Evolutionary conservation across 2,329 filamentous ascomycete genomes (phyloP), one percentile per base, ranked within the genome.

Genomic region (Cylindrodendrum hubeiense): DNA sequence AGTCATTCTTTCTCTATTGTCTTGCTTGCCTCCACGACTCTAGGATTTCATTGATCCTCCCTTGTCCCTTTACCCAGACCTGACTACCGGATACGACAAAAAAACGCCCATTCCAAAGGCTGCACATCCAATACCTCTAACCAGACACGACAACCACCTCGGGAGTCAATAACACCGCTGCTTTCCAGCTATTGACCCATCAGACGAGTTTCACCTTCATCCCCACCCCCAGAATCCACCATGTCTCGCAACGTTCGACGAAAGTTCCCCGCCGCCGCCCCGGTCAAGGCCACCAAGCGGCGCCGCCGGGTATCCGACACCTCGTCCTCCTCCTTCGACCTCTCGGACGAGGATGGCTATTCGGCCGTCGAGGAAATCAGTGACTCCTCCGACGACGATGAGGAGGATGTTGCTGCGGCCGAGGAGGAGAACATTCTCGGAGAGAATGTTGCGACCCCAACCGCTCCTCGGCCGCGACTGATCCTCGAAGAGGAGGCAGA

Each of bases 281-380:
- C 83, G 69, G 77, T 79, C 76, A 85, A 84, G 76, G 78, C 76
- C 51, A 72, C 79, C 67, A 84, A 78, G 67, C 73, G 73, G 26
- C 74, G 81, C 68, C 85, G 87, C 67, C 81, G 85, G 54, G 81
- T 77, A 63, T 88, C 86, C 30, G 82, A 84, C 71, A 81, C 82
- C 6, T 87, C 86, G 6, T 87, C 87, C 4, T 88, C 87, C 10
- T 87, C 87, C 1, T 79, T 87, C 61, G 81, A 88, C 72, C 81
- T 89, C 6, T 91, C 91, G 65, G 92, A 94, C 64, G 92, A 94
- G 54, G 89, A 86, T 57, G 91, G 89, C 60, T 94, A 94, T 78
- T 92, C 90, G 2, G 91, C 86, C 39, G 91, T 97, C 65, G 92
- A 95, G 76, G 89, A 94, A 54, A 91, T 97, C 66, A 93, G 88